A percentile compares a stretch with the other conserved stretches of the same genome.
These are phyloP conservation scores for Apiospora rasikravindrae DNA, from an alignment of 2,329 filamentous ascomycete species.

Conservation along the genomic window DNA sequence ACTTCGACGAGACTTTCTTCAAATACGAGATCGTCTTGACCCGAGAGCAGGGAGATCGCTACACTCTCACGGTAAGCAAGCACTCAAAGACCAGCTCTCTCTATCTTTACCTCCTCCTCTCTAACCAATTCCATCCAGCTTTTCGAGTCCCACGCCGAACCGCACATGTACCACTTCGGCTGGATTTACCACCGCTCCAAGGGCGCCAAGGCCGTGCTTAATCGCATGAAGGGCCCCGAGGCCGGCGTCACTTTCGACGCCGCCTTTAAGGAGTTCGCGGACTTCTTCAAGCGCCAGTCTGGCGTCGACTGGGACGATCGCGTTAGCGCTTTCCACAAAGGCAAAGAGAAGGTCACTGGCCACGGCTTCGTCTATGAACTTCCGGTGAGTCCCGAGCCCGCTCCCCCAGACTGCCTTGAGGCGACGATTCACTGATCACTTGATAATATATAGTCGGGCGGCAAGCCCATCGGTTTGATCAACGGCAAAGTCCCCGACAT, in stretches of 20 bases:
- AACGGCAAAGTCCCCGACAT: background rate
- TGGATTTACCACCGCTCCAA: constrained; percentile 54
- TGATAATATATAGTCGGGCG: constrained; percentile 21
- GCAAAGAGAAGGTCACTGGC: background rate
- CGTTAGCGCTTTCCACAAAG: background rate
- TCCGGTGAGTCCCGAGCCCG: no score
- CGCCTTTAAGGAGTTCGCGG: background rate
- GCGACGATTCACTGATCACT: background rate
- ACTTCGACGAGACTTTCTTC: constrained; percentile 66
- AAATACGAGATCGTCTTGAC: constrained; percentile 67
- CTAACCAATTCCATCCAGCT: constrained; percentile 53
- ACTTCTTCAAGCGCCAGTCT: constrained; percentile 31
- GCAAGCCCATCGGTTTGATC: constrained; percentile 37
- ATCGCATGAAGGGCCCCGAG: background rate
- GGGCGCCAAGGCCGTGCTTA: constrained; percentile 30
- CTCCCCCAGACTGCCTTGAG: no score
- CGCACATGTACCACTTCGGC: constrained; percentile 65
- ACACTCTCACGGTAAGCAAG: constrained; percentile 60
- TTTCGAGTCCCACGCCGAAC: constrained; percentile 67
- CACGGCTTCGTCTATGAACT: background rate
- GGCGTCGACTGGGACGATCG: constrained; percentile 29
- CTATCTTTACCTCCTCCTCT: background rate
- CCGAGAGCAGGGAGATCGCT: constrained; percentile 64
- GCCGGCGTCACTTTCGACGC: background rate
- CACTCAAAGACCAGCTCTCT: background rate